Evolutionary conservation across 768 basidiomycete species (phyloP).

Genomic region (Boletus rubropictus): DNA sequence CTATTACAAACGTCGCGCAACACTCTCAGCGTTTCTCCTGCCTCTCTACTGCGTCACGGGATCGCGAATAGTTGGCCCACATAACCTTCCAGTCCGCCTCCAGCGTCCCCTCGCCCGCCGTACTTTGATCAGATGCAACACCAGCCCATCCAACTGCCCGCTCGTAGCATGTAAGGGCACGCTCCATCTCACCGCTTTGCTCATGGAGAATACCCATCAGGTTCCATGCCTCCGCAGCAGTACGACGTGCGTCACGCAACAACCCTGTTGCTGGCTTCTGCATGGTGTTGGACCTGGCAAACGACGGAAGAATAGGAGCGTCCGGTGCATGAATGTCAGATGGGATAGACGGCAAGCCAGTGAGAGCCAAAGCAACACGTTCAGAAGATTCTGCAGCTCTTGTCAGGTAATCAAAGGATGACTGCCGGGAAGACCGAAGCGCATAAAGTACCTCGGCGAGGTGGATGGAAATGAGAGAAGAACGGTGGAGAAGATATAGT

Average conservation of each 20-base stretch:
- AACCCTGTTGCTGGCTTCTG: slow-evolving; percentile 49
- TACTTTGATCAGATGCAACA: slow-evolving; percentile 32
- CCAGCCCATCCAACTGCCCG: slow-evolving; percentile 69
- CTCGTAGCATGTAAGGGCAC: slow-evolving; percentile 58
- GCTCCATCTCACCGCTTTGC: slow-evolving; percentile 27
- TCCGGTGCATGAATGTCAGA: slow-evolving; percentile 35
- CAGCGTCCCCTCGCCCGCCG: slow-evolving; percentile 47
- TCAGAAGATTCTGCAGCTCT: slow-evolving; percentile 66
- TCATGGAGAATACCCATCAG: slow-evolving; percentile 66
- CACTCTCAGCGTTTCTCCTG: slow-evolving; percentile 3
- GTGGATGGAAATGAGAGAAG: slow-evolving; percentile 67
- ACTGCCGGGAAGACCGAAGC: slow-evolving; percentile 33
- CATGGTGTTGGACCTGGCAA: slow-evolving; percentile 45
- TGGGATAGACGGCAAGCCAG: slow-evolving; percentile 35
- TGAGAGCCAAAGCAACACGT: slow-evolving; percentile 51
- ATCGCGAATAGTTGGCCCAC: slow-evolving; percentile 55
- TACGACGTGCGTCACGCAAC: slow-evolving; percentile 63
- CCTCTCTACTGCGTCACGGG: slow-evolving; percentile 28
- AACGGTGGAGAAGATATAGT: slow-evolving; percentile 64
- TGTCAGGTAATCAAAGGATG: slow-evolving; percentile 51
- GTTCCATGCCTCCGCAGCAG: slow-evolving; percentile 73
- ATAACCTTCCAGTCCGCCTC: slow-evolving; percentile 58
- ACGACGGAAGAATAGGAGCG: slow-evolving; percentile 39
- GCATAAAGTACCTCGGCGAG: slow-evolving; percentile 68
- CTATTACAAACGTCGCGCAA: background rate